These are phyloP conservation scores for Solanum chacoense DNA, from an alignment of 305 asterid genomes.

Conservation along the genomic window DNA sequence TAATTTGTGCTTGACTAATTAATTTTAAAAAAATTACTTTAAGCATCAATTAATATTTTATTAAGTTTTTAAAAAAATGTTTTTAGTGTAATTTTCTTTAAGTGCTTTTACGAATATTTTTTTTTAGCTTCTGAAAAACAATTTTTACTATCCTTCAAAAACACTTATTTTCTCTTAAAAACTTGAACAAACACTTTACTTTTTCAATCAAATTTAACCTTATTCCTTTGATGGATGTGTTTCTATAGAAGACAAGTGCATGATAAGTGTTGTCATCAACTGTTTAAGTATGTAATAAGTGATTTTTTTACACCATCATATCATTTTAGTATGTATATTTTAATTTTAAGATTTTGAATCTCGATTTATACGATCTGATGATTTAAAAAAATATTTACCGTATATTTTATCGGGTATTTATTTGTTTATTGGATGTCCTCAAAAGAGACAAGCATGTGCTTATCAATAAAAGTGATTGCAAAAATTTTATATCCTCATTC, in stretches of 20 bases:
- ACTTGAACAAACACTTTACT: neutral
- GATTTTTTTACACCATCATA: neutral
- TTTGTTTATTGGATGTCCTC: neutral
- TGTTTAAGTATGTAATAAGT: neutral
- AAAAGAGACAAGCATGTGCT: neutral
- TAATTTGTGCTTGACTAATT: neutral
- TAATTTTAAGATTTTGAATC: neutral
- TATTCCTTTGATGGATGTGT: neutral
- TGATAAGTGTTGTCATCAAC: neutral
- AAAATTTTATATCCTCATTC: conserved; percentile 13
- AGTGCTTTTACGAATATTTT: neutral
- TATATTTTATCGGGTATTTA: neutral
- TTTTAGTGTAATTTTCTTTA: neutral
- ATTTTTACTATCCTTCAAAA: neutral
- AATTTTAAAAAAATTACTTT: neutral
- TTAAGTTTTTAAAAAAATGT: fast-evolving
- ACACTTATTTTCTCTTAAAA: neutral
- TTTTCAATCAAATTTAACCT: neutral
- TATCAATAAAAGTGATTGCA: neutral
- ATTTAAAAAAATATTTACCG: neutral
- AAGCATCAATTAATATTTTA: neutral
- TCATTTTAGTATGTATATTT: neutral
- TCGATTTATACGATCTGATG: neutral
- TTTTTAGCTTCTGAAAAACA: neutral
- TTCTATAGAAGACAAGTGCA: neutral